Evolutionary conservation across 2,329 filamentous ascomycete genomes (phyloP).

Genomic region (Paecilomyces dactylethromorphus): DNA sequence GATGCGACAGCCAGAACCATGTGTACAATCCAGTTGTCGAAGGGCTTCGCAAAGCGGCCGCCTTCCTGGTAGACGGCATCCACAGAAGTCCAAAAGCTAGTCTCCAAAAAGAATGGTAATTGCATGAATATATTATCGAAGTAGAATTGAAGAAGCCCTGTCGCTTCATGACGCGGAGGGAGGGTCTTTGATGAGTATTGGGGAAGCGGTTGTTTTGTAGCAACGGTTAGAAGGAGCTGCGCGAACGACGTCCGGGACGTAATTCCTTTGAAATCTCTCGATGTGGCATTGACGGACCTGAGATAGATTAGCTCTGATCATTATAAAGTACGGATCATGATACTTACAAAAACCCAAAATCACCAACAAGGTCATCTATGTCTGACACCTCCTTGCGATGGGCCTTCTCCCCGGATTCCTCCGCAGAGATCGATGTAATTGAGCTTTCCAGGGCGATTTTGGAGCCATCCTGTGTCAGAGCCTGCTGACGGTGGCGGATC

Average conservation of each 20-base stretch:
- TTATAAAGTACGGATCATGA: background rate
- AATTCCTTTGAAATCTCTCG: conserved; percentile 85
- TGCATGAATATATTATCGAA: conserved; percentile 74
- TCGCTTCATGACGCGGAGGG: conserved; percentile 64
- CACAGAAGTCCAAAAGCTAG: conserved; percentile 67
- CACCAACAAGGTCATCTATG: conserved; percentile 85
- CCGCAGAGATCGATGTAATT: conserved; percentile 26
- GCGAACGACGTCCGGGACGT: conserved; percentile 33
- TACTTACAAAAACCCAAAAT: conserved; percentile 81
- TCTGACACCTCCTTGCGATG: conserved; percentile 67
- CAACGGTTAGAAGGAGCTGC: conserved; percentile 51
- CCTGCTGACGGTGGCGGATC: conserved; percentile 25
- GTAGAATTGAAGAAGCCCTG: conserved; percentile 71
- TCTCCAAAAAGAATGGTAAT: conserved; percentile 77
- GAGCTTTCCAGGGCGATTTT: conserved; percentile 26
- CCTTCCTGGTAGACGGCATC: conserved; percentile 74
- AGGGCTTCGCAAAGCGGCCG: conserved; percentile 52
- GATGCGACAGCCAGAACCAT: conserved; percentile 84
- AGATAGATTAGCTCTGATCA: conserved; percentile 9
- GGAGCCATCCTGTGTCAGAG: conserved; percentile 17
- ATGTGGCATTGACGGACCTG: conserved; percentile 89
- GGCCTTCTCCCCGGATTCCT: conserved; percentile 25
- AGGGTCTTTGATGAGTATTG: conserved; percentile 54
- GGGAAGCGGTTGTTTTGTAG: conserved; percentile 66
- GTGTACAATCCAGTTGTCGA: conserved; percentile 80